A percentile compares a stretch with the other conserved stretches of the same genome.
phyloP scores from a whole-genome alignment of 192 early-diverging fungal genomes.

The Mortierella alpina region DNA sequence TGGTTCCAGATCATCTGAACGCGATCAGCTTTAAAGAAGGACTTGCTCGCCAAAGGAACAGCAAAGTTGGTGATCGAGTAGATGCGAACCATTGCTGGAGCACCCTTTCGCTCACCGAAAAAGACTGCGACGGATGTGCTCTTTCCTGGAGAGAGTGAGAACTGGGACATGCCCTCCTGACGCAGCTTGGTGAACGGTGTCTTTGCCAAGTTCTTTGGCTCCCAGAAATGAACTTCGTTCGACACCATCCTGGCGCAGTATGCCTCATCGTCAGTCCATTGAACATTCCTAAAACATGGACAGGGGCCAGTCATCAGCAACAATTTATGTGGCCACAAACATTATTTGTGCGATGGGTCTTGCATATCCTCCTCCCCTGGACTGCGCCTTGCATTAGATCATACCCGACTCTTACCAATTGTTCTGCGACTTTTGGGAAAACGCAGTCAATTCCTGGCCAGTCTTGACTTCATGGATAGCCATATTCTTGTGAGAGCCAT shows the following conservation, averaged over 20 bases:
- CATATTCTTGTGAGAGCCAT: conserved; percentile 82
- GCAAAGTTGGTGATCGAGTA: conserved; percentile 83
- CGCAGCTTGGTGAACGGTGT: conserved; percentile 68
- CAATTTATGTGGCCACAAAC: neutral
- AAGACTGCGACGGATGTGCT: conserved; percentile 88
- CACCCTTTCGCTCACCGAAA: conserved; percentile 85
- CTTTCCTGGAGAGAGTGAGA: conserved; percentile 91
- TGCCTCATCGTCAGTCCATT: conserved; percentile 94
- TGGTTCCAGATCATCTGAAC: conserved; percentile 95
- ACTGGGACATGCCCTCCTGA: conserved; percentile 82
- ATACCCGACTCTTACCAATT: conserved; percentile 62
- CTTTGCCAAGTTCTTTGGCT: conserved; percentile 69
- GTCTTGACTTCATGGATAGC: conserved; percentile 81
- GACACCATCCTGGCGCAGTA: conserved; percentile 88
- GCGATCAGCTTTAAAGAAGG: conserved; percentile 96
- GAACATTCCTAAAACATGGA: conserved; percentile 73
- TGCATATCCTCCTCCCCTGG: neutral
- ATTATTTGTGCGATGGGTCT: neutral
- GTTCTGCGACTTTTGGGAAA: conserved; percentile 85
- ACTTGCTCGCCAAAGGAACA: conserved; percentile 83
- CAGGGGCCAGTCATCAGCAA: neutral
- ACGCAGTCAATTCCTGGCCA: conserved; percentile 74
- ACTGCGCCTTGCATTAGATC: conserved; percentile 3
- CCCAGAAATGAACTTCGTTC: conserved; percentile 91
- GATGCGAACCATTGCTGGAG: conserved; percentile 89